Percentiles rank a stretch among this genome's conserved stretches.
Evolutionary conservation across 1,284 basidiomycete genomes (phyloP).

Genomic region (Microbotryum silenes-acaulis): DNA sequence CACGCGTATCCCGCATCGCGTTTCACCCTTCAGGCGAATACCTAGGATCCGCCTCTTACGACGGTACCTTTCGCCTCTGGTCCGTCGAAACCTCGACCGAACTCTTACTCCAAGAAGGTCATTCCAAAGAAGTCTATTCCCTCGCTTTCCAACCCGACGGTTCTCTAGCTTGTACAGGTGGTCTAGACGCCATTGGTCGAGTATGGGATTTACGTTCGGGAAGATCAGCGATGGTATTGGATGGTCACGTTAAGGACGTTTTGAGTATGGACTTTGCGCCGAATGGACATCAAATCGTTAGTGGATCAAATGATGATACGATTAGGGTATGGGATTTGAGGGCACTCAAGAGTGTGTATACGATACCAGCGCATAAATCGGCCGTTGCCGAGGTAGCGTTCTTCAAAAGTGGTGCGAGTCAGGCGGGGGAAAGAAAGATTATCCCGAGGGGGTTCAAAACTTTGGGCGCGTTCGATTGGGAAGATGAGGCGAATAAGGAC

Average conservation of each 20-base stretch:
- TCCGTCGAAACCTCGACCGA: conserved; percentile 75
- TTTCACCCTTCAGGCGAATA: conserved; percentile 94
- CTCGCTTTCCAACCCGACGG: conserved; percentile 95
- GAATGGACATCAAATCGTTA: conserved; percentile 95
- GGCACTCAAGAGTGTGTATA: conserved; percentile 81
- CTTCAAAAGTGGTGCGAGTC: conserved; percentile 52
- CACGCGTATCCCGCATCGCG: conserved; percentile 82
- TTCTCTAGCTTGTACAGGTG: conserved; percentile 82
- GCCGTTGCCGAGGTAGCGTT: conserved; percentile 93
- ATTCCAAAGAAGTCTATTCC: conserved; percentile 92
- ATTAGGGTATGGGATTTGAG: conserved; percentile 98
- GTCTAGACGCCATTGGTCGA: conserved; percentile 90
- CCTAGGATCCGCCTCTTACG: conserved; percentile 89
- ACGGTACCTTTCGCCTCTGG: conserved; percentile 98
- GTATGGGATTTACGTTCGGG: conserved; percentile 96
- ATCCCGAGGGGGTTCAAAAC: conserved; percentile 19
- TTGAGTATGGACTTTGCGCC: conserved; percentile 87
- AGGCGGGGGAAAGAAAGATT: not conserved
- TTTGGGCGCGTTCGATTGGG: conserved; percentile 39
- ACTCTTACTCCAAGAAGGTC: conserved; percentile 86
- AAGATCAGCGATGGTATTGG: conserved; percentile 92
- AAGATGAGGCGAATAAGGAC: conserved; percentile 12
- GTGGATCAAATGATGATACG: conserved; percentile 93
- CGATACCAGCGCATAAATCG: conserved; percentile 90
- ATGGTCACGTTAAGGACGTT: conserved; percentile 92